These are phyloP conservation scores for Scheffersomyces lignosus DNA, from an alignment of 805 yeast species.

Conservation along the genomic window DNA sequence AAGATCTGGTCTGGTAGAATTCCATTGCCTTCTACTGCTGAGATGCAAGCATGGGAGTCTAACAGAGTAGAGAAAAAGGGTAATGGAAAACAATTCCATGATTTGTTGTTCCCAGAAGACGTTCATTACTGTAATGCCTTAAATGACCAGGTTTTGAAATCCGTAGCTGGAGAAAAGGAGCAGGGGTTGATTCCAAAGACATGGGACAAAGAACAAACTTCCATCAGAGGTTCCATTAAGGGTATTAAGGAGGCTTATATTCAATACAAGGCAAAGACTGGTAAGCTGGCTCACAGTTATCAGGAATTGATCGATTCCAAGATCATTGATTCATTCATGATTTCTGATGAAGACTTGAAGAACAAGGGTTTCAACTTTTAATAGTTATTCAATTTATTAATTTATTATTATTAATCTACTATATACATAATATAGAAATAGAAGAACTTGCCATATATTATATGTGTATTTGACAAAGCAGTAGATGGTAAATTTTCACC, in stretches of 20 bases:
- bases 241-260: constrained; percentile 46
- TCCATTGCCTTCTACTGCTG: constrained; percentile 36
- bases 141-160: constrained; percentile 14
- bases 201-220: constrained; percentile 51
- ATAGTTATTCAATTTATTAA: background rate
- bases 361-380: constrained; percentile 14
- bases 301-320: constrained; percentile 37
- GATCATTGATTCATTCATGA: constrained; percentile 13
- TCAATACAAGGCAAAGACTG: constrained; percentile 36
- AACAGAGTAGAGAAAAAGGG: constrained; percentile 28
- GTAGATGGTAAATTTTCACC: background rate
- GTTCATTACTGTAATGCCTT: constrained; percentile 55
- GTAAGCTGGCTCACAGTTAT: constrained; percentile 35
- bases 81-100: constrained; percentile 25
- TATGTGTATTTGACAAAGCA: background rate
- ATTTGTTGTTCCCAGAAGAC: constrained; percentile 56
- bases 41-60: constrained; percentile 33
- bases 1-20: constrained; percentile 44
- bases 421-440: too few relatives aligned
- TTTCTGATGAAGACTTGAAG: constrained; percentile 14
- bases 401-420: background rate
- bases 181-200: constrained; percentile 49
- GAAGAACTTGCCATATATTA: too few relatives aligned
- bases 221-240: constrained; percentile 44
- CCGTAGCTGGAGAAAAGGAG: constrained; percentile 8